A percentile compares a stretch with the other conserved stretches of the same genome.
Conservation (phyloP, 2,329 filamentous ascomycete genomes). For the Scedosporium apiospermum region DNA sequence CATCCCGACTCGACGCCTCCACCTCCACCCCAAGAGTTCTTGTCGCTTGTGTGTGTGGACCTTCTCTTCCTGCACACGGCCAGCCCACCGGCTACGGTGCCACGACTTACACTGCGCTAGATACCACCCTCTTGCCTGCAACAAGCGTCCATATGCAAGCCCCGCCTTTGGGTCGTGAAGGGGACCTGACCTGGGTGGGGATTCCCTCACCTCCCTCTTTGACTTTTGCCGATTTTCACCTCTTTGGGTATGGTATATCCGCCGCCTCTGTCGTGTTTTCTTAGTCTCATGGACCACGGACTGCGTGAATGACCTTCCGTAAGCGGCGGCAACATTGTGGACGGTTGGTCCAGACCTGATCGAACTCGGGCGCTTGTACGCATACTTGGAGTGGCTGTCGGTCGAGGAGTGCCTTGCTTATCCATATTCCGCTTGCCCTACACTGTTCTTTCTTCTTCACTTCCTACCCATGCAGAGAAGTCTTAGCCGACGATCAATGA, state of each 20-base stretch:
- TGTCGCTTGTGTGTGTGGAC: no score
- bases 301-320: background rate
- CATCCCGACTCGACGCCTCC: background rate
- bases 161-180: constrained; percentile 1
- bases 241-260: background rate
- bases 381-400: no score
- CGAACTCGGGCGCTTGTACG: background rate
- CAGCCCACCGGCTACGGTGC: constrained; percentile 5
- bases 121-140: background rate
- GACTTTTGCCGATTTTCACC: background rate
- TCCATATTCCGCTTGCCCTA: no score
- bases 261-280: background rate
- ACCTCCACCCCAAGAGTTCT: background rate
- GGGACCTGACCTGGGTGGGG: background rate
- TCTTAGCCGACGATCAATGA: no score
- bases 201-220: background rate
- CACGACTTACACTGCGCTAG: background rate
- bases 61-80: background rate
- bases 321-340: background rate
- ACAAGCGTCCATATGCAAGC: background rate
- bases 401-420: no score
- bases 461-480: no score
- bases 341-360: no score
- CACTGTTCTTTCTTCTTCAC: no score
- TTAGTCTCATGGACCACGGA: background rate